A percentile compares a stretch with the other conserved stretches of the same genome.
These are phyloP conservation scores for Eucalyptus victrix DNA, from an alignment of 345 rosid species.

Conservation along the genomic window DNA sequence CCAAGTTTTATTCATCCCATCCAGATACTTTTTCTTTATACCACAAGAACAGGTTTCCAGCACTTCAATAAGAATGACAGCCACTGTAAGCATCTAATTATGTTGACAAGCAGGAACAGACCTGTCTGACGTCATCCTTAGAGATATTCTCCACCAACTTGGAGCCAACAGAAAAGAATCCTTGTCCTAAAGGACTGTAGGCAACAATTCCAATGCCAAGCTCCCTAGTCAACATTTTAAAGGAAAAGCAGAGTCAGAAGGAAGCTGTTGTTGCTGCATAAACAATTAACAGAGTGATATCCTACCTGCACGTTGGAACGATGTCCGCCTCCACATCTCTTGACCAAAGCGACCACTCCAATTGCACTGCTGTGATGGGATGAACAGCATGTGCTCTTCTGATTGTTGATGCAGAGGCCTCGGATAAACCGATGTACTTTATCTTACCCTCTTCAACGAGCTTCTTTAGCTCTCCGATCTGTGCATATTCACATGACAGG, in stretches of 20 bases:
- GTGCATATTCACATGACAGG: background rate
- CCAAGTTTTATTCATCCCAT: background rate
- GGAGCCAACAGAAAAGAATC: constrained; percentile 55
- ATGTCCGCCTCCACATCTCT: constrained; percentile 76
- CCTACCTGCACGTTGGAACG: constrained; percentile 24
- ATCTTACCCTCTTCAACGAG: constrained; percentile 69
- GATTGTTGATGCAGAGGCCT: constrained; percentile 79
- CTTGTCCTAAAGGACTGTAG: constrained; percentile 61
- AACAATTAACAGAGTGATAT: background rate
- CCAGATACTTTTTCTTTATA: background rate
- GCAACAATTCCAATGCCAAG: constrained; percentile 77
- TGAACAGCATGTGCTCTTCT: constrained; percentile 82
- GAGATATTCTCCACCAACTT: constrained; percentile 33
- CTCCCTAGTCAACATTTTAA: constrained; percentile 22
- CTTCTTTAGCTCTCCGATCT: constrained; percentile 56
- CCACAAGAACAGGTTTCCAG: background rate
- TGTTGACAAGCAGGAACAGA: background rate
- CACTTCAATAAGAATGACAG: background rate
- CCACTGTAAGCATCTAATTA: background rate
- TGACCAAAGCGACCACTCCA: constrained; percentile 85
- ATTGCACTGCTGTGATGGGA: constrained; percentile 58
- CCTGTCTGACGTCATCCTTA: constrained; percentile 40
- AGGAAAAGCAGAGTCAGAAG: background rate
- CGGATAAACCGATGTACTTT: constrained; percentile 61
- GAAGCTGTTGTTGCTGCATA: background rate